Conservation (phyloP, 2,329 filamentous ascomycete genomes). For the Emydomyces testavorans region DNA sequence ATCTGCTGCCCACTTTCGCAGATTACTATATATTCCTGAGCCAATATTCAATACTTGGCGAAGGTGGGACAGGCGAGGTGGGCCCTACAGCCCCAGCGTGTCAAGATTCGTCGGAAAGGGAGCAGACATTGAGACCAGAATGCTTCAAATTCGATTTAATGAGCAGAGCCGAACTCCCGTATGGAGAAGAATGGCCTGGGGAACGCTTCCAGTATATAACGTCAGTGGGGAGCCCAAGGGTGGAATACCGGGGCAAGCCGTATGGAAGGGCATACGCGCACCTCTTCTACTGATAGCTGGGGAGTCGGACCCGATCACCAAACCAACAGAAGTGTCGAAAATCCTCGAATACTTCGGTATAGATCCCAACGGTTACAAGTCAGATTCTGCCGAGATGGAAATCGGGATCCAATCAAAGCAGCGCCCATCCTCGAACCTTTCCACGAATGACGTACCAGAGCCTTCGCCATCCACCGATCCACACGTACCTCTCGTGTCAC, state of each 20-base stretch:
- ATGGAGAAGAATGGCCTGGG: constrained; percentile 70
- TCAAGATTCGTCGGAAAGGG: constrained; percentile 50
- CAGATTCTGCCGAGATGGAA: neutral
- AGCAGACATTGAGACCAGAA: constrained; percentile 33
- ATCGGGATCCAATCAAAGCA: neutral
- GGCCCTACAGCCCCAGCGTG: constrained; percentile 66
- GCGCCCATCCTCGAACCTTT: neutral
- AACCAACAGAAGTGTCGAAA: constrained; percentile 56
- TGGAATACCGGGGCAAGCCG: constrained; percentile 56
- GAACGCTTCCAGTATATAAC: constrained; percentile 53
- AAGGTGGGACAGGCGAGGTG: constrained; percentile 66
- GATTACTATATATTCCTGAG: constrained; percentile 54
- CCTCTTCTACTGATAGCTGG: constrained; percentile 72
- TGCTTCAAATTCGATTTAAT: constrained; percentile 47
- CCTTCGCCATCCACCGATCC: constrained; percentile 14
- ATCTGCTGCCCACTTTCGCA: constrained; percentile 42
- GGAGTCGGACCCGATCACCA: constrained; percentile 63
- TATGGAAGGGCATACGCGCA: constrained; percentile 61
- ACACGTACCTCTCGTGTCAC: constrained; percentile 33
- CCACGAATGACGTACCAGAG: neutral
- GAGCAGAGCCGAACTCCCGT: constrained; percentile 70
- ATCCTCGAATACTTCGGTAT: constrained; percentile 41
- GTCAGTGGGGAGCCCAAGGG: constrained; percentile 42
- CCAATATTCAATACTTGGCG: constrained; percentile 64
- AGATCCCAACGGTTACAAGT: neutral